A percentile compares a stretch with the other conserved stretches of the same genome.
These are phyloP conservation scores for Colletotrichum sp. DNA, from an alignment of 2,329 filamentous ascomycete genomes.

Conservation along the genomic window DNA sequence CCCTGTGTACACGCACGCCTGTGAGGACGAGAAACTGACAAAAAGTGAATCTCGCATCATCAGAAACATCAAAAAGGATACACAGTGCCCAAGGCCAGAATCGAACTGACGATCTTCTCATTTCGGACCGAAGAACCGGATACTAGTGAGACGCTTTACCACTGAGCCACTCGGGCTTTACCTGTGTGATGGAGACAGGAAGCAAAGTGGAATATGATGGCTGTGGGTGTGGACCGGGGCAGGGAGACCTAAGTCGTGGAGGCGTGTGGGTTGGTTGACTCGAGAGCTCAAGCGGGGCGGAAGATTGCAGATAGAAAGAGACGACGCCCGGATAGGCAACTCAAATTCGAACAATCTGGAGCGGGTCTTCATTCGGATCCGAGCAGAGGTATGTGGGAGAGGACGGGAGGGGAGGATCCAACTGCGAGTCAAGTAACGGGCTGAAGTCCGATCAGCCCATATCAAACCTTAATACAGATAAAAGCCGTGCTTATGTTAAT, in stretches of 20 bases:
- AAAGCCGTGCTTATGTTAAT: background rate
- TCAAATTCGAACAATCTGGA: background rate
- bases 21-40: background rate
- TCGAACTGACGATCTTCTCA: constrained; percentile 21
- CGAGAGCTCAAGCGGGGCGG: background rate
- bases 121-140: background rate
- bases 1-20: background rate
- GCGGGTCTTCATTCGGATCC: background rate
- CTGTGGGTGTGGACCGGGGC: background rate
- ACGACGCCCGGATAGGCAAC: background rate
- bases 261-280: background rate
- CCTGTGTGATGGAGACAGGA: background rate
- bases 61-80: background rate
- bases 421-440: background rate
- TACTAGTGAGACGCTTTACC: constrained; percentile 23
- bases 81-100: constrained; percentile 18
- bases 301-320: background rate
- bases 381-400: background rate
- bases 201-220: background rate
- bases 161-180: constrained; percentile 19
- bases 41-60: background rate
- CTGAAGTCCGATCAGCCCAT: background rate
- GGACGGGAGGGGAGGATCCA: background rate
- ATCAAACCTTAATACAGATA: background rate
- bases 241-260: background rate